Evolutionary conservation across 495 filamentous ascomycete genomes (phyloP), one percentile per base, ranked within the genome.

Genomic region (Darksidea phi): DNA sequence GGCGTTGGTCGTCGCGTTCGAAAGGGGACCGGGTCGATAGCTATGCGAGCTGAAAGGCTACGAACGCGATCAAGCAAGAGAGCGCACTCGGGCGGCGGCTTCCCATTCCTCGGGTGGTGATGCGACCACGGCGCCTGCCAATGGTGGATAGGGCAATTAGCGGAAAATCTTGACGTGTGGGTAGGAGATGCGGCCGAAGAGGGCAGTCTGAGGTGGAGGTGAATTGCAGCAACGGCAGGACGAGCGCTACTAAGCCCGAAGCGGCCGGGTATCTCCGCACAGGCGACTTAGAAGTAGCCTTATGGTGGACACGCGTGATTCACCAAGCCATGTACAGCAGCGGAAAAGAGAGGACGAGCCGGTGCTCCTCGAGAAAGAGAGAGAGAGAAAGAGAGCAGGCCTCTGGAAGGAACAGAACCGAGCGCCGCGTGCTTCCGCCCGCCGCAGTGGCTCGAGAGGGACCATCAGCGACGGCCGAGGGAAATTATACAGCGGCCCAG

Each of bases 301-400:
- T 3, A 32, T 3, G 3, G 3, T 3, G 42, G 42, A 45, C 20
- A 45, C 42, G 28, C 28, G 28, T 32, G 28, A 10, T 32, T 32
- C 28, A 32, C 28, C 28, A 10, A 10, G 28, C 28, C 28, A 32
- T 32, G 28, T 4, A 10, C 28, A 32, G 28, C 28, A 32, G 28
- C 28, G 6, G 52, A n/a, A 63, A 57, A 25, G 59, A 63, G 52
- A 63, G 59, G 59, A 63, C 52, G 59, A 57, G 59, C 52, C 21
- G 25, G 28, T 38, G 52, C 51, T 63, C 53, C 25, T 18, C 10
- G 36, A 18, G 23, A 15, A 15, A 13, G 13, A 6, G 41, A 4
- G 41, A 15, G 4, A 3, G 41, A 43, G 41, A 43, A 15, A 15
- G 18, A 4, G 15, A 4, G 15, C 41, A 20, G 41, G 13, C 18